phyloP scores from a whole-genome alignment of 768 basidiomycete species.

The Lactarius evosmus region DNA sequence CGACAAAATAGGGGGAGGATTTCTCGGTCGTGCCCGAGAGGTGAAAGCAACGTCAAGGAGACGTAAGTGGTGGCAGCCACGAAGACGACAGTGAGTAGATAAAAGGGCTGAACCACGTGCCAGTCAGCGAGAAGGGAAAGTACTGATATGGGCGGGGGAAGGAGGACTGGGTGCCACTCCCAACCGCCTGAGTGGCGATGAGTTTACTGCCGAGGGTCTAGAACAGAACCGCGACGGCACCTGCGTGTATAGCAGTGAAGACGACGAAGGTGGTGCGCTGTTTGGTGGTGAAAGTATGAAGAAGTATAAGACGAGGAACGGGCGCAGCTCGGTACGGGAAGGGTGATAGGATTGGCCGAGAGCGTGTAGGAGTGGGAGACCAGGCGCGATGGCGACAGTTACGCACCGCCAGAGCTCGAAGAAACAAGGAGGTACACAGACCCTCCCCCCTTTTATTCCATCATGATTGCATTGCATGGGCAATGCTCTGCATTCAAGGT shows the following conservation, averaged over 20 bases:
- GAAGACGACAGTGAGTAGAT: constrained; percentile 51
- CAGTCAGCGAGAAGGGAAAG: not conserved
- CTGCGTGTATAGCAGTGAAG: constrained; percentile 77
- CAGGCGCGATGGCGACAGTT: constrained; percentile 1
- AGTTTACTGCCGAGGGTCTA: constrained; percentile 75
- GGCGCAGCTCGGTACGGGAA: constrained; percentile 67
- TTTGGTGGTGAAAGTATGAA: constrained; percentile 70
- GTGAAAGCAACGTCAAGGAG: constrained; percentile 74
- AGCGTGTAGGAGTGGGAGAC: constrained; percentile 5
- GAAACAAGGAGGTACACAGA: constrained; percentile 23
- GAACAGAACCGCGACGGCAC: constrained; percentile 69
- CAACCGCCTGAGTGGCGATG: constrained; percentile 82
- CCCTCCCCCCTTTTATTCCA: not conserved
- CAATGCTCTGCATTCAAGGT: constrained; percentile 37
- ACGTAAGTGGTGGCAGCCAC: constrained; percentile 79
- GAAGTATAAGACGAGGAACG: constrained; percentile 63
- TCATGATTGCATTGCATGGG: not conserved
- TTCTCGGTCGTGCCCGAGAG: constrained; percentile 55
- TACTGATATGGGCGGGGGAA: constrained; percentile 32
- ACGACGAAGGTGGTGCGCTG: constrained; percentile 75
- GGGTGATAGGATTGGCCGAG: not conserved
- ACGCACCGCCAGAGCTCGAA: constrained; percentile 10
- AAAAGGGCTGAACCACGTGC: constrained; percentile 51
- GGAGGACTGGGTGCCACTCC: constrained; percentile 77
- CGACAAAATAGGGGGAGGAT: constrained; percentile 60